Base-by-base conservation (phyloP, 164 flowering plant genomes). In the Annona cherimola region DNA sequence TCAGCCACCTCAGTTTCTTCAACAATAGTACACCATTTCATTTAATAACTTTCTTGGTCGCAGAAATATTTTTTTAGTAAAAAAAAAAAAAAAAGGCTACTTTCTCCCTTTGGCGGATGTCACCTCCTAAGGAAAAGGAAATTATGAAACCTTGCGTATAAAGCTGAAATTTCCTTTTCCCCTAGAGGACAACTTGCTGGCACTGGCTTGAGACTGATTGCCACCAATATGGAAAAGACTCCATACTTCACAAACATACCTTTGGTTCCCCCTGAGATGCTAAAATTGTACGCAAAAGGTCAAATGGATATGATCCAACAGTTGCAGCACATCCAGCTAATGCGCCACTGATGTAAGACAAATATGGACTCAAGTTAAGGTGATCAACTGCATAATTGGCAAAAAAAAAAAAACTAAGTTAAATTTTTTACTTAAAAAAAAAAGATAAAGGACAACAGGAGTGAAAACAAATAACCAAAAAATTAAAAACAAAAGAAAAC, bases 251-350 rank as follows among this genome's bases (percentile, higher is more conserved):
- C 39, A 40, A 44, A n/a, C 45, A 64, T 82, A 94, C 99, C 99
- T 90, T 95, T n/a, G 99, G 99, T 79, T 95, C 99, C 26, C 98
- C 99, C 74, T 95, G 99, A 62, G 99, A 95, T 42, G 99, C 99
- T 76, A 95, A 82, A 76, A 95, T 84, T 71, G 98, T 95, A 64
- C 99, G 83, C 59, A 93, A 35, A 71, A 93, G 96, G 86, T 95
- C 99, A 86, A 95, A 95, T 68, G 98, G 99, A 83, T 93, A 95
- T 63, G 99, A 88, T 71, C 98, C 99, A 74, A 95, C 77, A 8
- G 98, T 93, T 71, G 99, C 99, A 45, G 96, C 99, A 85, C 96
- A 93, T 14, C 99, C 99, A 18, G 98, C 98, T 73, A 91, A 73
- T 77, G 92, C 93, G 45, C 99, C 99, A 78, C 98, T 95, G 65